phyloP scores from a whole-genome alignment of 352 stramenopile species.

The Pythium phragmiticola region DNA sequence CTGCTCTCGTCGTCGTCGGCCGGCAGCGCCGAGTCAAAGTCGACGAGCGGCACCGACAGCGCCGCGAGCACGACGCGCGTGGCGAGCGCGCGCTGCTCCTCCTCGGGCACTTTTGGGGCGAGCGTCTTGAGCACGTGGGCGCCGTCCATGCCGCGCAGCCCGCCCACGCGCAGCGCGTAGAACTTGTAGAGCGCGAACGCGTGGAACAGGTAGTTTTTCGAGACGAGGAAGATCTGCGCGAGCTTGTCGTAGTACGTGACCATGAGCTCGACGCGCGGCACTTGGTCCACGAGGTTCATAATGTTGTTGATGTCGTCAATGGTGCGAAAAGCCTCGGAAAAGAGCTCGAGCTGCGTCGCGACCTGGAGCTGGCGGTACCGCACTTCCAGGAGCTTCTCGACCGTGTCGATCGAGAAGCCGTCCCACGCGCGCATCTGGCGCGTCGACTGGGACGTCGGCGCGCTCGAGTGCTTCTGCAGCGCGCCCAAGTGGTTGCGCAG shows the following conservation, averaged over 20 bases:
- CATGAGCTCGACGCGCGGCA: constrained; percentile 94
- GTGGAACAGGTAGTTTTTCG: constrained; percentile 97
- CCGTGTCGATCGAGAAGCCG: constrained; percentile 93
- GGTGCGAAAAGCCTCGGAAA: constrained; percentile 97
- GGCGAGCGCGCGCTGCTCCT: constrained; percentile 86
- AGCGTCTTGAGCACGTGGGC: constrained; percentile 34
- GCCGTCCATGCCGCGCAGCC: constrained; percentile 64
- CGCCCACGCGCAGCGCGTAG: constrained; percentile 91
- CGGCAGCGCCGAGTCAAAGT: constrained; percentile 60
- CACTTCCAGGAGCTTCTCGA: constrained; percentile 96
- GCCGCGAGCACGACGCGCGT: constrained; percentile 91
- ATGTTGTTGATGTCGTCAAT: constrained; percentile 99
- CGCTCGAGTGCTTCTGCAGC: constrained; percentile 90
- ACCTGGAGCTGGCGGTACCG: constrained; percentile 97
- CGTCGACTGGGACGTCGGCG: constrained; percentile 70
- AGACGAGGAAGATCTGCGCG: constrained; percentile 96
- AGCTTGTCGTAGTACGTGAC: constrained; percentile 98
- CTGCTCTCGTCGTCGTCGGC: constrained; percentile 42
- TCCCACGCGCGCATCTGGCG: constrained; percentile 94
- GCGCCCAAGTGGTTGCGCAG: constrained; percentile 95
- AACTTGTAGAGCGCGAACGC: constrained; percentile 97
- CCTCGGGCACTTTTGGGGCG: constrained; percentile 56
- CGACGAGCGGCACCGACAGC: constrained; percentile 90
- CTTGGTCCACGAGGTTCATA: constrained; percentile 85
- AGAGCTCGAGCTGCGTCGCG: constrained; percentile 93